These are phyloP conservation scores for Rhynchosporium graminicola DNA, from an alignment of 2,329 filamentous ascomycete species.

Conservation along the genomic window DNA sequence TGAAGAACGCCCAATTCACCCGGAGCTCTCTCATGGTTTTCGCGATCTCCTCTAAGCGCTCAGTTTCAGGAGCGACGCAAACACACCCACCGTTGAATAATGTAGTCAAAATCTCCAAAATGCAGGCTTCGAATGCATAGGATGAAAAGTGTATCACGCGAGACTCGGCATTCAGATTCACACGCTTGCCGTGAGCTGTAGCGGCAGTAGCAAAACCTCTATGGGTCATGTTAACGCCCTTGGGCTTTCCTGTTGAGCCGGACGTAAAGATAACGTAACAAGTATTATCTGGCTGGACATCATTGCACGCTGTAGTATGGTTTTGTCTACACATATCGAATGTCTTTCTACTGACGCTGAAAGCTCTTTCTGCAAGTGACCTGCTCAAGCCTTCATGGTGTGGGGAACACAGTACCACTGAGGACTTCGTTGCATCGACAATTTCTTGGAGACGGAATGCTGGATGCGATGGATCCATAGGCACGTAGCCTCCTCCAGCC, in stretches of 20 bases:
- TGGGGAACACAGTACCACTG: slow-evolving; percentile 12
- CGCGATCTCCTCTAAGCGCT: slow-evolving; percentile 42
- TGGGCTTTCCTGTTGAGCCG: slow-evolving; percentile 29
- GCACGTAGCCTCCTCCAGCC: slow-evolving; percentile 37
- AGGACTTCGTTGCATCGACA: slow-evolving; percentile 3
- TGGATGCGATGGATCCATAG: slow-evolving; percentile 32
- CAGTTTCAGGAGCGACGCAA: slow-evolving; percentile 44
- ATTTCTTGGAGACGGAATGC: slow-evolving; percentile 8
- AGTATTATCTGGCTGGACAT: slow-evolving; percentile 6
- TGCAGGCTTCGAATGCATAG: slow-evolving; percentile 27
- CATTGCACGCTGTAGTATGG: not conserved
- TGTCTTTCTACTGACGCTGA: slow-evolving; percentile 6
- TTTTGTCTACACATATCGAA: slow-evolving; percentile 1
- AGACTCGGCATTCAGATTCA: slow-evolving; percentile 4
- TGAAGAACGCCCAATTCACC: slow-evolving; percentile 33
- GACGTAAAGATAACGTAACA: slow-evolving; percentile 27
- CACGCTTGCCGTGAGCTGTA: not conserved
- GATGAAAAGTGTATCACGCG: slow-evolving; percentile 20
- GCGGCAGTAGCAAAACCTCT: slow-evolving; percentile 15
- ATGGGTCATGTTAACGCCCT: slow-evolving; percentile 25
- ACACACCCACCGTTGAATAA: slow-evolving; percentile 43
- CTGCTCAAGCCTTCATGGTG: slow-evolving; percentile 1
- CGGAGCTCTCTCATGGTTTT: slow-evolving; percentile 32
- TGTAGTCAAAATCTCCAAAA: slow-evolving; percentile 24
- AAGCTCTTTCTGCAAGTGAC: slow-evolving; percentile 1